phyloP scores from a whole-genome alignment of 768 basidiomycete genomes.

The Mycena chlorophos region DNA sequence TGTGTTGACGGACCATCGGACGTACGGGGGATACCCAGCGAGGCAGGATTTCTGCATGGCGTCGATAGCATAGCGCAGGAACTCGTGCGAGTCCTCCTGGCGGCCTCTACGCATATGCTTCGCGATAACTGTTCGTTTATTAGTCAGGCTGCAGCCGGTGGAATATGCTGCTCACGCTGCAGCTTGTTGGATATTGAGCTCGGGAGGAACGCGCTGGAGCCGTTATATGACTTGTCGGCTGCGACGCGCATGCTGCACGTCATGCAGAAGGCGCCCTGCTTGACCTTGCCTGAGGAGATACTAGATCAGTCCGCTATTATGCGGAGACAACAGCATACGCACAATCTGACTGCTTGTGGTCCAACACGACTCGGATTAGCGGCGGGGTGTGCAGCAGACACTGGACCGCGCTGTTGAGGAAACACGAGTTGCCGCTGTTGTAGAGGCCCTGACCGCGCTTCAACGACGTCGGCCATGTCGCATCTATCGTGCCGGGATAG shows the following conservation, averaged over 20 bases:
- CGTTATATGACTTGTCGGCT: conserved; percentile 52
- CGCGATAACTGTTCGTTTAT: conserved; percentile 67
- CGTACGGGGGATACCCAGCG: conserved; percentile 69
- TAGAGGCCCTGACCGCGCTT: conserved; percentile 63
- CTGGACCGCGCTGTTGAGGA: conserved; percentile 92
- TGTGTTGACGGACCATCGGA: conserved; percentile 12
- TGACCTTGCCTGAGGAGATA: conserved; percentile 38
- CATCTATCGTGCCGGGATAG: conserved; percentile 56
- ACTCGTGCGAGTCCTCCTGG: conserved; percentile 98
- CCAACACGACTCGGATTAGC: conserved; percentile 60
- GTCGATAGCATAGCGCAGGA: conserved; percentile 91
- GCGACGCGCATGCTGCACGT: conserved; percentile 65
- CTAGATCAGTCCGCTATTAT: conserved; percentile 7
- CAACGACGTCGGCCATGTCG: conserved; percentile 57
- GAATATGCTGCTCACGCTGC: conserved; percentile 50
- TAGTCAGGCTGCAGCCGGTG: conserved; percentile 3
- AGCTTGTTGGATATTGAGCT: conserved; percentile 64
- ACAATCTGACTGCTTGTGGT: conserved; percentile 63
- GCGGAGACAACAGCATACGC: conserved; percentile 33
- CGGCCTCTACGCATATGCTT: conserved; percentile 88
- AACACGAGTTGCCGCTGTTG: conserved; percentile 94
- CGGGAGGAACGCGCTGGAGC: conserved; percentile 59
- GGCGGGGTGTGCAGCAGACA: conserved; percentile 92
- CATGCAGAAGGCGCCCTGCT: conserved; percentile 70
- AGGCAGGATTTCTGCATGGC: conserved; percentile 85